Conservation (phyloP, 2,329 filamentous ascomycete species). For the Clonostachys rosea region DNA sequence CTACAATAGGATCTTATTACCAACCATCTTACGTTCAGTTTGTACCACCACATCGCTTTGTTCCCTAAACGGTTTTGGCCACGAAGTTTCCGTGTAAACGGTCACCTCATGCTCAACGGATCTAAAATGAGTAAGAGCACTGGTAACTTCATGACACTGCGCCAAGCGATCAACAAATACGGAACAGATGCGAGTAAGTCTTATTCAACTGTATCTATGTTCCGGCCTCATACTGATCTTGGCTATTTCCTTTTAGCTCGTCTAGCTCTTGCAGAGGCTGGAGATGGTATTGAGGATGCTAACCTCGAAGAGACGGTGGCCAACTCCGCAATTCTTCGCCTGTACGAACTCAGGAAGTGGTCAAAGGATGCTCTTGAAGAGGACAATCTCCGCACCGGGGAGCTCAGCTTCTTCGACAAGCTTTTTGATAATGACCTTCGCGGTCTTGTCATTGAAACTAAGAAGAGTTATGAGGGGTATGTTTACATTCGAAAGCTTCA, state of each 20-base stretch:
- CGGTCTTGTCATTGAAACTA: conserved; percentile 71
- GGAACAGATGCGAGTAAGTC: conserved; percentile 70
- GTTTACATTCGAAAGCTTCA: not conserved
- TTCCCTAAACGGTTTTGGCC: conserved; percentile 91
- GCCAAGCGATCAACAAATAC: conserved; percentile 83
- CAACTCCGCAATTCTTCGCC: conserved; percentile 82
- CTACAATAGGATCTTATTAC: conserved; percentile 65
- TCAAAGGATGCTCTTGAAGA: conserved; percentile 79
- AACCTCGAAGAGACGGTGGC: conserved; percentile 97
- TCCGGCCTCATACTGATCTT: not conserved
- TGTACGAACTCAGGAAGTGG: conserved; percentile 83
- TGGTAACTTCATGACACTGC: conserved; percentile 92
- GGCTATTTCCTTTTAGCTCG: conserved; percentile 40
- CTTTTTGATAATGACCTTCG: conserved; percentile 95
- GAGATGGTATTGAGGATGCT: conserved; percentile 89
- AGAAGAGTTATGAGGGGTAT: conserved; percentile 65
- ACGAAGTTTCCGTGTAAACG: conserved; percentile 78
- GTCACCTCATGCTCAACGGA: conserved; percentile 89
- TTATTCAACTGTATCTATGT: not conserved
- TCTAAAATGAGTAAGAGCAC: conserved; percentile 99
- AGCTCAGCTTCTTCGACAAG: conserved; percentile 78
- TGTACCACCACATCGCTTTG: conserved; percentile 89
- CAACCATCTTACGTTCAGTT: conserved; percentile 92
- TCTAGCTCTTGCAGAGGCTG: conserved; percentile 89
- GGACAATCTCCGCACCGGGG: conserved; percentile 65